These are phyloP conservation scores for Rubia peregrina DNA, from an alignment of 305 asterid species.

Conservation along the genomic window DNA sequence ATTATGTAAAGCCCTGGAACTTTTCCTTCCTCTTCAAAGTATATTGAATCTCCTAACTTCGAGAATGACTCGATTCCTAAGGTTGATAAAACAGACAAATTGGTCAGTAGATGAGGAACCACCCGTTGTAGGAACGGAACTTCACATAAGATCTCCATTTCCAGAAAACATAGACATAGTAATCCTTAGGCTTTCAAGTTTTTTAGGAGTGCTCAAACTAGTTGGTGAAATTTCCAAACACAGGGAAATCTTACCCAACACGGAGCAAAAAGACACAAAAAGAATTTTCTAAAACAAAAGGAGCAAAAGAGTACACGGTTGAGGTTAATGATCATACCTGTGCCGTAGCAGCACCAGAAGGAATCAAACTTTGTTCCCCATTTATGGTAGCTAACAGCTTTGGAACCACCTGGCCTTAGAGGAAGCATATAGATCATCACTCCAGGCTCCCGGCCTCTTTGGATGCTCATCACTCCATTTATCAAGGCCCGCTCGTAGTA, in stretches of 20 bases:
- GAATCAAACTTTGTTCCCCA: constrained; percentile 69
- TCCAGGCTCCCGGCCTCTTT: constrained; percentile 84
- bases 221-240: background rate
- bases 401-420: constrained; percentile 57
- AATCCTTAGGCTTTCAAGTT: background rate
- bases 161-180: background rate
- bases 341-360: constrained; percentile 98
- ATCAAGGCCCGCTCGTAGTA: constrained; percentile 79
- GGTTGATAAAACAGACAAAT: background rate
- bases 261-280: background rate
- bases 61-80: constrained; percentile 87
- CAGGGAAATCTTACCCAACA: background rate
- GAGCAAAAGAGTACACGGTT: background rate
- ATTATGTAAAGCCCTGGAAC: constrained; percentile 55
- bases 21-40: constrained; percentile 67
- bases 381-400: constrained; percentile 59
- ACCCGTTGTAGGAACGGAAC: too few relatives aligned
- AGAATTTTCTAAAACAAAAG: background rate
- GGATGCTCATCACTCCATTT: constrained; percentile 81
- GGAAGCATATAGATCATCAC: constrained; percentile 94
- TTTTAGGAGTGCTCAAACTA: background rate
- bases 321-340: constrained; percentile 38
- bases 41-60: constrained; percentile 86
- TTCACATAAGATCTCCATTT: background rate
- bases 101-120: background rate